A percentile compares a stretch with the other conserved stretches of the same genome.
phyloP scores from a whole-genome alignment of 2,329 filamentous ascomycete genomes.

The Periconia sp. region DNA sequence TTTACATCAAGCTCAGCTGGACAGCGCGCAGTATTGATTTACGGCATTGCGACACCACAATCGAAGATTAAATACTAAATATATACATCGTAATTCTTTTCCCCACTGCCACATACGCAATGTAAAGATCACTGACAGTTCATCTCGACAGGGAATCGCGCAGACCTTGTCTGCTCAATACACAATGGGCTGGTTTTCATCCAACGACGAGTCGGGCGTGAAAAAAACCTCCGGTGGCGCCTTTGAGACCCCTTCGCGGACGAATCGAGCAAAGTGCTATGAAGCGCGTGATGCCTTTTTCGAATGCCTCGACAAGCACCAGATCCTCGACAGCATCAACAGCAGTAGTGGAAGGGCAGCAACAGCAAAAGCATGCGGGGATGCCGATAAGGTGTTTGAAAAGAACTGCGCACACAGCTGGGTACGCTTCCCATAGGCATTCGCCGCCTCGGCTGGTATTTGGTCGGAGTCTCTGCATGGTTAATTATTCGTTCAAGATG shows the following conservation, averaged over 20 bases:
- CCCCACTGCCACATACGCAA: neutral
- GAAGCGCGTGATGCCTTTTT: constrained; percentile 87
- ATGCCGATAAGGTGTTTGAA: constrained; percentile 70
- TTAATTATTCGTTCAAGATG: neutral
- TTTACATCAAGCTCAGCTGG: neutral
- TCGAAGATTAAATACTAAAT: neutral
- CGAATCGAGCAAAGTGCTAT: constrained; percentile 83
- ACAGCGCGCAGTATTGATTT: no score
- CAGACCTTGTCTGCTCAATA: constrained; percentile 7
- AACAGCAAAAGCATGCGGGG: constrained; percentile 58
- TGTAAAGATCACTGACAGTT: neutral
- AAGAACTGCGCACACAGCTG: constrained; percentile 85
- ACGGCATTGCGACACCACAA: neutral
- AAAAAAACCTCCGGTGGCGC: constrained; percentile 53
- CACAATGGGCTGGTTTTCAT: constrained; percentile 57
- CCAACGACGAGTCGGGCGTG: constrained; percentile 34
- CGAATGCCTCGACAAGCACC: constrained; percentile 77
- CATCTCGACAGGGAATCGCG: constrained; percentile 21
- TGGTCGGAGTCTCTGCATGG: neutral
- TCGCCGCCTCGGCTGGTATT: neutral
- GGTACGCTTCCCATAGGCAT: constrained; percentile 60
- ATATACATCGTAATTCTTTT: neutral
- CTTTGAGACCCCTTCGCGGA: constrained; percentile 80
- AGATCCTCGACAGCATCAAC: constrained; percentile 74
- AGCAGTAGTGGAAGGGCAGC: constrained; percentile 55